phyloP scores from a whole-genome alignment of 768 basidiomycete species.

The Termitomyces sp. region DNA sequence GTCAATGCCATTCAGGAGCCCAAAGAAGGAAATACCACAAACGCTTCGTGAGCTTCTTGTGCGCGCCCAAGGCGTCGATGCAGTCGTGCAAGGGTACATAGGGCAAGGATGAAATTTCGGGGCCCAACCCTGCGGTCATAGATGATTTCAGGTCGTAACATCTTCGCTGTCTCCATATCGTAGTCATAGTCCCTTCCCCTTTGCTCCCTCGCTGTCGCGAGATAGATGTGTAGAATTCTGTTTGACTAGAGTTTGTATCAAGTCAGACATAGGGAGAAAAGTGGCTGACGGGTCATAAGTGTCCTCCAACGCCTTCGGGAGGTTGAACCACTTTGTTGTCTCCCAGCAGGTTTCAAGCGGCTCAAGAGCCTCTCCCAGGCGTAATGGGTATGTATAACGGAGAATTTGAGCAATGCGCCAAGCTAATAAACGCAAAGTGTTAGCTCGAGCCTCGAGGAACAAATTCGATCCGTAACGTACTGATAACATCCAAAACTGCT shows the following conservation, averaged over 20 bases:
- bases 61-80: neutral
- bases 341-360: neutral
- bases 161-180: neutral
- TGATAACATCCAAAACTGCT: neutral
- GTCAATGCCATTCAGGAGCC: neutral
- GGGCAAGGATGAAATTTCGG: no score
- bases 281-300: neutral
- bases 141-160: neutral
- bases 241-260: neutral
- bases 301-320: neutral
- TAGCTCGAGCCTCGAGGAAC: no score
- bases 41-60: neutral
- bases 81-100: constrained; percentile 1
- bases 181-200: neutral
- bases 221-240: neutral
- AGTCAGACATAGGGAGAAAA: neutral
- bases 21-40: neutral
- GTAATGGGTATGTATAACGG: neutral
- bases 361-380: constrained; percentile 1
- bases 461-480: neutral
- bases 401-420: neutral
- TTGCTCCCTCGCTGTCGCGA: neutral
- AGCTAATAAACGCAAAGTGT: neutral
- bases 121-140: neutral
- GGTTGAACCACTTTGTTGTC: neutral